Evolutionary conservation across 1,139 yeast species (phyloP).

Genomic region (Nadsonia commutata): DNA sequence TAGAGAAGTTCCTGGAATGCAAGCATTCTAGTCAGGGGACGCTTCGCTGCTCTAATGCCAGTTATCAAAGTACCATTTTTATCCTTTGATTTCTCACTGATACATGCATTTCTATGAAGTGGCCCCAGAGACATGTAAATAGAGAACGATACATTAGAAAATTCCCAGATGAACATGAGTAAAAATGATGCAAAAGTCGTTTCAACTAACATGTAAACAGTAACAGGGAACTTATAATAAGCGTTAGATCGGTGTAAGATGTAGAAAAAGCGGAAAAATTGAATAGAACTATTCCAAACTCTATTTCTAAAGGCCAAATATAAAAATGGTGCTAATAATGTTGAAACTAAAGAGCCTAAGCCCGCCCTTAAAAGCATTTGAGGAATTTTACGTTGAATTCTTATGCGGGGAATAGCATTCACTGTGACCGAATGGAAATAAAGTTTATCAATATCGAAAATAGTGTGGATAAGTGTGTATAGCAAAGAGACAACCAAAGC

Average conservation of each 20-base stretch:
- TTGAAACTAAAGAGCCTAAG: slow-evolving; percentile 22
- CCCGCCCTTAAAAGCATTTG: slow-evolving; percentile 27
- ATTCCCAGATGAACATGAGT: slow-evolving; percentile 40
- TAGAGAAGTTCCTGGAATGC: slow-evolving; percentile 26
- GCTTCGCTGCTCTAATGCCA: slow-evolving; percentile 42
- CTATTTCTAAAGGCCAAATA: slow-evolving; percentile 32
- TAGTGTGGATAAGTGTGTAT: slow-evolving; percentile 40
- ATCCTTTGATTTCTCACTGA: slow-evolving; percentile 53
- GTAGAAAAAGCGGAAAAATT: slow-evolving; percentile 18
- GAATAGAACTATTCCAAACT: slow-evolving; percentile 29
- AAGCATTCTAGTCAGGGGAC: slow-evolving; percentile 34
- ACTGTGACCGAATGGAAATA: slow-evolving; percentile 28
- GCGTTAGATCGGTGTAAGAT: slow-evolving; percentile 23
- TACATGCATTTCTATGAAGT: slow-evolving; percentile 53
- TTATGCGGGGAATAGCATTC: slow-evolving; percentile 27
- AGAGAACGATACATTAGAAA: slow-evolving; percentile 46
- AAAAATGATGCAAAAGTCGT: slow-evolving; percentile 29
- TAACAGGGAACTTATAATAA: slow-evolving; percentile 27
- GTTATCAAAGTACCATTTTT: slow-evolving; percentile 49
- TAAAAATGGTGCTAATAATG: slow-evolving; percentile 28
- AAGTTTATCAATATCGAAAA: slow-evolving; percentile 48
- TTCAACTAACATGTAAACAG: slow-evolving; percentile 26
- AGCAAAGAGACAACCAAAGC: slow-evolving; percentile 28
- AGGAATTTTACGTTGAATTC: slow-evolving; percentile 22
- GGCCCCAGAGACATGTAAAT: slow-evolving; percentile 79